These are phyloP conservation scores for Phaffia tasmanica DNA, from an alignment of 768 basidiomycete genomes.

Conservation along the genomic window DNA sequence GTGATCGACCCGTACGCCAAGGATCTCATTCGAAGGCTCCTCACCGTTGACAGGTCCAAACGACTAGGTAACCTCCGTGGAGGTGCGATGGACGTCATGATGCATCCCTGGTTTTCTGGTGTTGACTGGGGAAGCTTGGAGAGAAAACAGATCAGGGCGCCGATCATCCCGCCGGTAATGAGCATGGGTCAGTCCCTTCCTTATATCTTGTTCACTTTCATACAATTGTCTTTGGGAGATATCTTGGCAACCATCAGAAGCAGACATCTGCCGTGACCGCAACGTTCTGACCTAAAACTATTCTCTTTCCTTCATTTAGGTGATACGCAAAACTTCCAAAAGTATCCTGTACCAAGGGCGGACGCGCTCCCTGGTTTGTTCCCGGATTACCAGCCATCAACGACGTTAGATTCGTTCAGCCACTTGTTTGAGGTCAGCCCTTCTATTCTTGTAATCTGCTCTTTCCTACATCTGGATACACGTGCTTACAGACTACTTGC, in stretches of 20 bases:
- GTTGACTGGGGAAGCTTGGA: conserved; percentile 86
- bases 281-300: conserved; percentile 59
- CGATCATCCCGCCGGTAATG: conserved; percentile 30
- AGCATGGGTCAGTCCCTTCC: not conserved
- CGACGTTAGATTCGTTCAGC: conserved; percentile 4
- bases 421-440: conserved; percentile 8
- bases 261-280: conserved; percentile 12
- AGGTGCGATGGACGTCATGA: conserved; percentile 70
- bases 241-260: conserved; percentile 11
- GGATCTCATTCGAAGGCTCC: conserved; percentile 74
- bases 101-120: conserved; percentile 45
- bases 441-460: not conserved
- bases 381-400: not conserved
- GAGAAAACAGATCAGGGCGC: conserved; percentile 70
- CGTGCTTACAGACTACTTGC: too few relatives aligned
- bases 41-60: conserved; percentile 83
- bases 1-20: conserved; percentile 80
- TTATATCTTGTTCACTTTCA: not conserved
- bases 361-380: conserved; percentile 22
- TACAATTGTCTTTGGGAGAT: not conserved
- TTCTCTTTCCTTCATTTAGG: conserved; percentile 68
- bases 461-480: too few relatives aligned
- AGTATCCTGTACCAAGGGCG: conserved; percentile 27
- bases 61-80: conserved; percentile 86
- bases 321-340: conserved; percentile 73